phyloP scores from a whole-genome alignment of 2,329 filamentous ascomycete genomes.

The Orbilia quercus region DNA sequence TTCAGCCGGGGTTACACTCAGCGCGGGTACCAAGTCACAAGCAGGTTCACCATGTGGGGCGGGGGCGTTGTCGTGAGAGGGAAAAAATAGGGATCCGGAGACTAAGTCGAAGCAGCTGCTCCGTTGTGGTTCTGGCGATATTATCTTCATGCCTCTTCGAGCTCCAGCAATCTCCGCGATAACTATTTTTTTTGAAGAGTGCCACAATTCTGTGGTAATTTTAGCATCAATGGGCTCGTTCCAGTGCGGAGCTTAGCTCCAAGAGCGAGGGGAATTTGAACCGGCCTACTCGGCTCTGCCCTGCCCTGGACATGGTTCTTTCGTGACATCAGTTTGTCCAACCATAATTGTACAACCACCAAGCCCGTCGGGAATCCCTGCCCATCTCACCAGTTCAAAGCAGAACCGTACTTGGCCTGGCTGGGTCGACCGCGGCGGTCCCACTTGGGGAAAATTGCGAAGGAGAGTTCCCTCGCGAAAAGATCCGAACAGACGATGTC shows the following conservation, averaged over 20 bases:
- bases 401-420: too few relatives aligned
- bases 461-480: constrained; percentile 46
- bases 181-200: constrained; percentile 30
- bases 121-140: constrained; percentile 30
- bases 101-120: constrained; percentile 19
- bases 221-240: constrained; percentile 54
- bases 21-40: constrained; percentile 11
- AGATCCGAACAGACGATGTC: constrained; percentile 55
- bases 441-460: constrained; percentile 47
- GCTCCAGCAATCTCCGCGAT: constrained; percentile 40
- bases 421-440: neutral
- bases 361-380: constrained; percentile 42
- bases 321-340: constrained; percentile 50
- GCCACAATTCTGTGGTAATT: constrained; percentile 55
- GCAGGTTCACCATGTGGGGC: constrained; percentile 44
- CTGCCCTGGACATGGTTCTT: constrained; percentile 25
- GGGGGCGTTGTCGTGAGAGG: constrained; percentile 44
- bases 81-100: constrained; percentile 28
- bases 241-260: constrained; percentile 50
- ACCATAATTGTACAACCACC: constrained; percentile 35
- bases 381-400: constrained; percentile 47
- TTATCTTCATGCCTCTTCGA: constrained; percentile 54
- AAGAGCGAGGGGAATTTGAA: constrained; percentile 26
- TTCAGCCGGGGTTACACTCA: constrained; percentile 48
- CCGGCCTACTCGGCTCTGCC: constrained; percentile 53